Base-by-base conservation (phyloP, 352 stramenopile species). In the Globisporangium viniferum region DNA sequence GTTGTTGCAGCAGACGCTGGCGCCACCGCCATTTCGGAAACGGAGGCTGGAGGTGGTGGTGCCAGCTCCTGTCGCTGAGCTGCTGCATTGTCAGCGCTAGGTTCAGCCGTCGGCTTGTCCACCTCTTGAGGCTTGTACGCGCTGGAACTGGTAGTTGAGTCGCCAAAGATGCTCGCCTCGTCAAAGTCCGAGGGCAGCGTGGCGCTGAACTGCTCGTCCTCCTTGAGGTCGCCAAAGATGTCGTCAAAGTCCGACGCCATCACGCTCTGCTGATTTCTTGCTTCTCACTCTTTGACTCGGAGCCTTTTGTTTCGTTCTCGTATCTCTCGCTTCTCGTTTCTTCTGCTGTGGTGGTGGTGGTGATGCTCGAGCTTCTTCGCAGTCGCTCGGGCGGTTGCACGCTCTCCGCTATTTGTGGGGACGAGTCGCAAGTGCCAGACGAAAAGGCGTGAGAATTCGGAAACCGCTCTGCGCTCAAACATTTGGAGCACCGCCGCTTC, bases 221-320 rank as follows among this genome's bases (percentile, higher is more conserved):
- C 76, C 55, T 90, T 94, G 24, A 79, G 64, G 49, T 92, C 85
- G 10, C 85, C 85, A 60, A 95, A 93, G 66, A 93, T 93, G 64
- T 95, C 87, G 65, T 95, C 84, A 55, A 93, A 90, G 60, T 93
- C 83, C 29, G 79, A 75, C 14, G 71, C 73, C 72, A 75, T 75
- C 29, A 53, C 33, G 24, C 24, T 24, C 24, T 24, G 24, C 24
- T 24, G 0, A 24, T 24, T 24, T 24, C 24, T 24, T 24, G 24
- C 24, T 24, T 24, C 24, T 24, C 29, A 9, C 22, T 7, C 33
- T 35, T 29, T 53, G 15, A 18, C 36, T 63, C 24, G 15, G 36
- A n/a, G 12, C 49, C 29, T 29, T 36, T 27, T 31, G 10, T 5
- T 6, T n/a, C 24, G 56, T 29, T 24, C 36, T 62, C n/a, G 10